Percentiles rank a stretch among this genome's conserved stretches.
Conservation (phyloP, 2,329 filamentous ascomycete species). For the Neopestalotiopsis clavispora region DNA sequence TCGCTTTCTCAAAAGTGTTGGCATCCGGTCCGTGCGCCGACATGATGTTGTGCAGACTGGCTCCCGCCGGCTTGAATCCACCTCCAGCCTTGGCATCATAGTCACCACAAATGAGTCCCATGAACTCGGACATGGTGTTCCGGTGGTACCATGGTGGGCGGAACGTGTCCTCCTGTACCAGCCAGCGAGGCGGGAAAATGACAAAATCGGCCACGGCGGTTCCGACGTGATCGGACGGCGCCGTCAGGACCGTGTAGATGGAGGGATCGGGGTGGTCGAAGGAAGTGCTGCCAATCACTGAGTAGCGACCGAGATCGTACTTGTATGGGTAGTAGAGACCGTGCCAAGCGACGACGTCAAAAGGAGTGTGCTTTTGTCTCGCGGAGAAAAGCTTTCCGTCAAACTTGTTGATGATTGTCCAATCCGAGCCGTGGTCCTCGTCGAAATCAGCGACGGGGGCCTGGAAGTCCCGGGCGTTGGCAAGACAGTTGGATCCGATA, state of each 20-base stretch:
- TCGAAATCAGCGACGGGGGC: constrained; percentile 67
- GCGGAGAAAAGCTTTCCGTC: constrained; percentile 62
- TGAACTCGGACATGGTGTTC: constrained; percentile 71
- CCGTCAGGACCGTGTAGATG: constrained; percentile 76
- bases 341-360: constrained; percentile 82
- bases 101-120: constrained; percentile 61
- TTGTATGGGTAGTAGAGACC: constrained; percentile 83
- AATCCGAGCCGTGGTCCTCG: constrained; percentile 53
- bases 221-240: constrained; percentile 44
- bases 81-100: constrained; percentile 54
- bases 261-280: constrained; percentile 80
- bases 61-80: constrained; percentile 60
- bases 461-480: constrained; percentile 73
- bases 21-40: constrained; percentile 57
- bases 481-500: constrained; percentile 75
- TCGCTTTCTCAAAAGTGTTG: constrained; percentile 46
- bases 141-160: constrained; percentile 75
- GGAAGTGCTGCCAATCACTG: constrained; percentile 73
- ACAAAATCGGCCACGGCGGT: constrained; percentile 74
- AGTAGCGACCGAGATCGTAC: constrained; percentile 80
- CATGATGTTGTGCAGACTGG: constrained; percentile 72
- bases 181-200: constrained; percentile 75
- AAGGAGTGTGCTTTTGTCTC: constrained; percentile 72
- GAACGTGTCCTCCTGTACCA: constrained; percentile 72
- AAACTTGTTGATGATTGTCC: constrained; percentile 21